Conservation (phyloP, 2,329 filamentous ascomycete genomes). For the Lecanoromycetidae sp. region DNA sequence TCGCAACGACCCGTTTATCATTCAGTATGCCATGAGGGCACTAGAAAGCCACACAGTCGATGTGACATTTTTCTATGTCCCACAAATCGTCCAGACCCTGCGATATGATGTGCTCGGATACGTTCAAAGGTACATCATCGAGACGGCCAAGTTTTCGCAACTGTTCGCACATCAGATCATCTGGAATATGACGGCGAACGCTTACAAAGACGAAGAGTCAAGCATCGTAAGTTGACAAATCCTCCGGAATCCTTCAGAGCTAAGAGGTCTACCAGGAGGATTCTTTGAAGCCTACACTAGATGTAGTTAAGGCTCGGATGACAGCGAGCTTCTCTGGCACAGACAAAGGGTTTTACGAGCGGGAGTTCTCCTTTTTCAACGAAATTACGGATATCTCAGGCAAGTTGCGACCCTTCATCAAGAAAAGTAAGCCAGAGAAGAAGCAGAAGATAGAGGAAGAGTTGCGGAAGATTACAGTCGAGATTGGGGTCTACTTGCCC, state of each 20-base stretch:
- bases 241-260: not conserved
- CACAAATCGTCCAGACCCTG: slow-evolving; percentile 90
- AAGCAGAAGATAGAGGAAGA: slow-evolving; percentile 99
- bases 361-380: slow-evolving; percentile 95
- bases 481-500: slow-evolving; percentile 92
- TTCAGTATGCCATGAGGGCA: slow-evolving; percentile 94
- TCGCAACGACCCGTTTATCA: slow-evolving; percentile 77
- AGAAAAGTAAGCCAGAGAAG: slow-evolving; percentile 86
- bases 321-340: slow-evolving; percentile 65
- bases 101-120: slow-evolving; percentile 90
- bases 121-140: slow-evolving; percentile 89
- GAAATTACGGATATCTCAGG: slow-evolving; percentile 93
- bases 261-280: slow-evolving; percentile 45
- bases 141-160: slow-evolving; percentile 96
- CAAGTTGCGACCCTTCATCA: slow-evolving; percentile 87
- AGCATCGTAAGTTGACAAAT: slow-evolving; percentile 32
- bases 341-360: slow-evolving; percentile 79
- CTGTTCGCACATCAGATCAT: slow-evolving; percentile 98
- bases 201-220: slow-evolving; percentile 92
- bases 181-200: slow-evolving; percentile 99
- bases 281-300: slow-evolving; percentile 81
- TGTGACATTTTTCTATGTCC: slow-evolving; percentile 96
- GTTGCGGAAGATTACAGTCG: slow-evolving; percentile 89
- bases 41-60: slow-evolving; percentile 92
- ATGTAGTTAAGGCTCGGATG: slow-evolving; percentile 77